Conservation (phyloP, 83 land plant species). For the Larix sibirica region DNA sequence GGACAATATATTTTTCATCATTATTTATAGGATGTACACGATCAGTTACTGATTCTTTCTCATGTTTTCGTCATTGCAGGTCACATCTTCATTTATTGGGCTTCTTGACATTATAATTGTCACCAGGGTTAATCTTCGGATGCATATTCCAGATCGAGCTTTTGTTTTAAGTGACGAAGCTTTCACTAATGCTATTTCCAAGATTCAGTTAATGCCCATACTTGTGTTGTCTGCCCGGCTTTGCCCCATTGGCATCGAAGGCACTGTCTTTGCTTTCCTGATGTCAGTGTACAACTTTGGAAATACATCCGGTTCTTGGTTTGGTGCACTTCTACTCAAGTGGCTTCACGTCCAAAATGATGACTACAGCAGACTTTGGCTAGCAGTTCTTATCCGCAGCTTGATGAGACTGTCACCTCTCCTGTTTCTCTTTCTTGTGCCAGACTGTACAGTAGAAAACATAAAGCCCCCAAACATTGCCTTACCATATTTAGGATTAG, state of each 20-base stretch:
- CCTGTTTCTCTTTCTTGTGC: slow-evolving; percentile 30
- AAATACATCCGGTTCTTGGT: slow-evolving; percentile 27
- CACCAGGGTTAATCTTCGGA: slow-evolving; percentile 17
- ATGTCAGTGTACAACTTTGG: slow-evolving; percentile 42
- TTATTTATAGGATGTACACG: background rate
- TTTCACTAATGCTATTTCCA: slow-evolving; percentile 21
- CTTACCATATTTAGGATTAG: background rate
- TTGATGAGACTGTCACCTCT: slow-evolving; percentile 26
- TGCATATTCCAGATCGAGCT: slow-evolving; percentile 28
- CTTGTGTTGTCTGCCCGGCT: slow-evolving; percentile 28
- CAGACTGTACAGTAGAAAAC: slow-evolving; percentile 10
- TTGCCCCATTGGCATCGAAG: slow-evolving; percentile 29
- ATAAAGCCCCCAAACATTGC: background rate
- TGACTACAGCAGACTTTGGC: slow-evolving; percentile 32
- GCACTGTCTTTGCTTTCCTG: slow-evolving; percentile 36
- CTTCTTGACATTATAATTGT: slow-evolving; percentile 28
- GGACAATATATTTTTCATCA: background rate
- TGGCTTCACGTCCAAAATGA: slow-evolving; percentile 20
- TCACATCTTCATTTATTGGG: slow-evolving; percentile 23
- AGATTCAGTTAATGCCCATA: slow-evolving; percentile 32
- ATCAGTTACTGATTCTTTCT: background rate
- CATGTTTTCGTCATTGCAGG: slow-evolving; percentile 5
- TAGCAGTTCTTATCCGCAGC: slow-evolving; percentile 27
- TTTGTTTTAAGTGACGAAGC: slow-evolving; percentile 31
- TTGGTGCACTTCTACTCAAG: slow-evolving; percentile 24